Conservation (phyloP, 345 rosid species). For the Syzygium aqueum region DNA sequence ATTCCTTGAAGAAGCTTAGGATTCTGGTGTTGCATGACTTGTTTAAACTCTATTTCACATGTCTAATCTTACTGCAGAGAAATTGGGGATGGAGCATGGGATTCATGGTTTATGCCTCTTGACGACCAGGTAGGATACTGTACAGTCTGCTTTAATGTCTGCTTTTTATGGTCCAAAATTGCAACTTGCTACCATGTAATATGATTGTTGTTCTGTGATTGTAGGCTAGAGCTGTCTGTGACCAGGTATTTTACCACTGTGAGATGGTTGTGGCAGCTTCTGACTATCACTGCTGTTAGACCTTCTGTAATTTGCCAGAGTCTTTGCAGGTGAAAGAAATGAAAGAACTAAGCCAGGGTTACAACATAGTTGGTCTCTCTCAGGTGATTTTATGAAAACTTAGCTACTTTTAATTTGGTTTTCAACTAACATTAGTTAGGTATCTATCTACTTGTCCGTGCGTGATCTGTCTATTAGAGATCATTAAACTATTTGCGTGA, state of each 20-base stretch:
- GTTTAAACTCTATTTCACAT: not conserved
- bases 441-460: not conserved
- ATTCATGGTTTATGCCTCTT: conserved; percentile 94
- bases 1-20: not conserved
- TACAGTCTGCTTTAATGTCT: not conserved
- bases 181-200: not conserved
- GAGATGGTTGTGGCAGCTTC: conserved; percentile 5
- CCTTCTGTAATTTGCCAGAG: not conserved
- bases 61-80: conserved; percentile 41
- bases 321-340: conserved; percentile 54
- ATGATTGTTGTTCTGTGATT: conserved; percentile 4
- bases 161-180: not conserved
- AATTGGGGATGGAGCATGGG: conserved; percentile 71
- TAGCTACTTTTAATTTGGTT: not conserved
- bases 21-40: not conserved
- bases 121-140: conserved; percentile 38
- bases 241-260: conserved; percentile 36
- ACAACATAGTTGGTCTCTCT: conserved; percentile 84
- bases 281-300: not conserved
- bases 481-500: not conserved
- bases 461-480: not conserved
- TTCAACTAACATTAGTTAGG: not conserved
- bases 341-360: conserved; percentile 70
- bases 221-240: conserved; percentile 57
- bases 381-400: conserved; percentile 39